Evolutionary conservation across 331 rosid species (phyloP), one percentile per base, ranked within the genome.

Genomic region (Rosa hybrid): DNA sequence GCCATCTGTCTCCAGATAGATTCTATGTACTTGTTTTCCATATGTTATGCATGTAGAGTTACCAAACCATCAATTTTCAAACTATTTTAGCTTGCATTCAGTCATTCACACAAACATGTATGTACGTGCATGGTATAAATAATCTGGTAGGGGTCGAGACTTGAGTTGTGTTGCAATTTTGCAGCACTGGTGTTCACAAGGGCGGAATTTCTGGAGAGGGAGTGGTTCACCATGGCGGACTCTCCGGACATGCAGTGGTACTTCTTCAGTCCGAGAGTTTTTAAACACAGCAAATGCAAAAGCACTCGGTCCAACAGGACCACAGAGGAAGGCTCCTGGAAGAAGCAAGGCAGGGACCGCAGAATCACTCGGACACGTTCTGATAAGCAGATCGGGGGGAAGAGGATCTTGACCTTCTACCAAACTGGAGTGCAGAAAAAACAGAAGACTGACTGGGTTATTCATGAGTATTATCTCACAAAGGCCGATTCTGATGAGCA

Each of bases 351-450:
- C 4, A 54, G 20, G 6, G 87, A 83, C 34, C 50, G 87, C 4
- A 12, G 49, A 0, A 68, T 91, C 45, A 54, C 60, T 18, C 23
- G 11, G 23, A 11, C 23, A 21, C 5, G 4, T 54, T 54, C 60
- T 54, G 23, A 18, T 54, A 18, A 45, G 50, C 8, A 83, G 38
- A 89, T 87, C 78, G 96, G 92, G 25, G 71, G 78, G 4, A 89
- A 81, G 86, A 91, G 83, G 83, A 88, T 82, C 14, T 79, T 90
- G 64, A 91, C 87, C 57, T 90, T 83, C 79, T 41, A 88, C 64
- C 64, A 34, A 34, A 34, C 39, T 34, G 39, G 39, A 34, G 4
- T 11, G 0, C 0, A 10, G 87, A 79, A 18, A 65, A 27, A 82
- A 73, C 80, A 1, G 5, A 78, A 57, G 78, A 80, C 88, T 82